Evolutionary conservation across 2,329 filamentous ascomycete genomes (phyloP), one percentile per base, ranked within the genome.

Genomic region (Grosmannia clavigera): DNA sequence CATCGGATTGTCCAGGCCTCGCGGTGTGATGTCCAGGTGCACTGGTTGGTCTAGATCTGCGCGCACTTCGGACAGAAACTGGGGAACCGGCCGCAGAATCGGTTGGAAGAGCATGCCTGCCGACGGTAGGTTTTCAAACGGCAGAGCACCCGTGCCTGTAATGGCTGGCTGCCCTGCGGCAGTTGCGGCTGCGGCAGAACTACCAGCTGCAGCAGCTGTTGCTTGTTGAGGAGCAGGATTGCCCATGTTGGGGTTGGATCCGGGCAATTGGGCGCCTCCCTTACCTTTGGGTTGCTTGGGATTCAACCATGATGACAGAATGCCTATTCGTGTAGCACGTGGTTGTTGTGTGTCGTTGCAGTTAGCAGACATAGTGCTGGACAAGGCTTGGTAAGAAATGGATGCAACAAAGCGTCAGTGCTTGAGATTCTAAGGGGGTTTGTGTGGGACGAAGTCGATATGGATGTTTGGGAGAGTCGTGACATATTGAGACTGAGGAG

Each of bases 1-100:
- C n/a, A 48, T 11, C 2, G 63, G 63, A 50, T 65, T 65, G 14
- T 1, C 2, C 2, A 63, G 29, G 2, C 63, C 63, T 4, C 55
- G 55, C 14, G 63, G 60, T 33, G 4, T 14, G 9, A 52, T 22
- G 9, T 22, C 14, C 51, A 25, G 14, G 9, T 56, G 64, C 29
- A 64, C 53, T 16, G 59, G 59, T n/a, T 25, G 27, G 5, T 50
- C 11, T 35, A 65, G 35, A 35, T 63, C 62, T 14, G 12, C 5
- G 5, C 61, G 62, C 16, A 65, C 22, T 16, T 62, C 56, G 0
- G 5, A 46, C 10, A 65, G 9, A 31, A 63, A 62, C 3, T n/a
- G 22, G 2, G 6, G 19, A 14, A 48, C 40, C 1, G 61, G 62
- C 38, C 27, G 55, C 9, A 46, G n/a, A 1, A 51, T 51, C 61